These are phyloP conservation scores for Pseudogymnoascus sp. DNA, from an alignment of 2,329 filamentous ascomycete genomes.

Conservation along the genomic window DNA sequence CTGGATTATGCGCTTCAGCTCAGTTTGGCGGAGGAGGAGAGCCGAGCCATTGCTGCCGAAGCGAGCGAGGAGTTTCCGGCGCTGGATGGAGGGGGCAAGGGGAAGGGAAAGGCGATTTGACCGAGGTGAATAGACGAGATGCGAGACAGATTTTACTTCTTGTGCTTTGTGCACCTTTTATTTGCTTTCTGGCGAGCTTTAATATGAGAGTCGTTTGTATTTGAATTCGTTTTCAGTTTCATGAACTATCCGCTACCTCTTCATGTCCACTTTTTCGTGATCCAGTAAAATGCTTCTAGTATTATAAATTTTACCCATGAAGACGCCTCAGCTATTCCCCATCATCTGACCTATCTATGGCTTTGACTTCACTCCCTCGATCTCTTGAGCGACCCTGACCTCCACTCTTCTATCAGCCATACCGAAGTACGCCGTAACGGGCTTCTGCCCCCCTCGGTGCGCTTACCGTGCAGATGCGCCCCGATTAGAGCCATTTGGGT, in stretches of 20 bases:
- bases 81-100: slow-evolving; percentile 28
- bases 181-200: background rate
- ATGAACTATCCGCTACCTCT: no score
- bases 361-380: slow-evolving; percentile 23
- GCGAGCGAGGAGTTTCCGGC: slow-evolving; percentile 36
- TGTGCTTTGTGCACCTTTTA: background rate
- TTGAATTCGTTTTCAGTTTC: background rate
- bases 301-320: background rate
- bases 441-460: slow-evolving; percentile 69
- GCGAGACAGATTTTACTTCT: background rate
- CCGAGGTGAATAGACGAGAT: background rate
- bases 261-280: background rate
- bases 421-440: slow-evolving; percentile 90
- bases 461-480: background rate
- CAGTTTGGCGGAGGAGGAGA: slow-evolving; percentile 50
- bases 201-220: background rate
- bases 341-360: slow-evolving; percentile 13
- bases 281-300: background rate
- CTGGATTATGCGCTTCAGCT: slow-evolving; percentile 53
- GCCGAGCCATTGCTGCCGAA: slow-evolving; percentile 20
- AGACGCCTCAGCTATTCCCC: no score
- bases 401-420: slow-evolving; percentile 69
- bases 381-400: slow-evolving; percentile 38
- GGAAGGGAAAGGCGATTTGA: slow-evolving; percentile 35
- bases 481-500: background rate